Evolutionary conservation across 768 basidiomycete species (phyloP).

Genomic region (Hypholoma fasciculare): DNA sequence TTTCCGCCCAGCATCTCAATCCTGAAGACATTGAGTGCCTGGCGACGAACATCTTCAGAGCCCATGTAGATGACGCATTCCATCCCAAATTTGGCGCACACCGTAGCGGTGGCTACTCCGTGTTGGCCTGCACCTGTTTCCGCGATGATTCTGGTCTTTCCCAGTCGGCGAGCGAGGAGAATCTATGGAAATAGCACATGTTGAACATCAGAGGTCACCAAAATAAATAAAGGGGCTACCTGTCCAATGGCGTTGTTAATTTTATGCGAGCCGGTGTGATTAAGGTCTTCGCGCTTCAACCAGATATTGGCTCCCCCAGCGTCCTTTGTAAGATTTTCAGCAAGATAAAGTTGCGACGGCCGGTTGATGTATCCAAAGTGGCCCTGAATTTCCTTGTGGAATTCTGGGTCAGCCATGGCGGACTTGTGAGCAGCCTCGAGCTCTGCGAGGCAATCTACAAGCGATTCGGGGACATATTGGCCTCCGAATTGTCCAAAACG

Average conservation of each 20-base stretch:
- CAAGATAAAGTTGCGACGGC: slow-evolving; percentile 89
- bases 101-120: slow-evolving; percentile 98
- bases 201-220: not conserved
- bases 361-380: slow-evolving; percentile 94
- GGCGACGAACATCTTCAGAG: slow-evolving; percentile 92
- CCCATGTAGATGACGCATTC: slow-evolving; percentile 99
- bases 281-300: slow-evolving; percentile 97
- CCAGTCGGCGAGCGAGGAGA: slow-evolving; percentile 88
- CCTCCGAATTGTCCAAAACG: slow-evolving; percentile 97
- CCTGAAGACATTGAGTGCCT: slow-evolving; percentile 96
- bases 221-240: slow-evolving; percentile 34
- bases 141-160: slow-evolving; percentile 96
- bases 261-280: slow-evolving; percentile 99
- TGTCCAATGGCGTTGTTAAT: slow-evolving; percentile 99
- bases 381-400: slow-evolving; percentile 89
- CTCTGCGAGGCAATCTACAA: slow-evolving; percentile 91
- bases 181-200: slow-evolving; percentile 51
- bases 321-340: slow-evolving; percentile 86
- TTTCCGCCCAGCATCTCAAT: slow-evolving; percentile 97
- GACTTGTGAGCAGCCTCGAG: slow-evolving; percentile 88
- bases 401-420: slow-evolving; percentile 85
- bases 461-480: slow-evolving; percentile 94
- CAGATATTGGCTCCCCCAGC: slow-evolving; percentile 95
- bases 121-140: slow-evolving; percentile 99
- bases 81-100: slow-evolving; percentile 94